phyloP scores from a whole-genome alignment of 208 protist species.

The Angomonas deanei region DNA sequence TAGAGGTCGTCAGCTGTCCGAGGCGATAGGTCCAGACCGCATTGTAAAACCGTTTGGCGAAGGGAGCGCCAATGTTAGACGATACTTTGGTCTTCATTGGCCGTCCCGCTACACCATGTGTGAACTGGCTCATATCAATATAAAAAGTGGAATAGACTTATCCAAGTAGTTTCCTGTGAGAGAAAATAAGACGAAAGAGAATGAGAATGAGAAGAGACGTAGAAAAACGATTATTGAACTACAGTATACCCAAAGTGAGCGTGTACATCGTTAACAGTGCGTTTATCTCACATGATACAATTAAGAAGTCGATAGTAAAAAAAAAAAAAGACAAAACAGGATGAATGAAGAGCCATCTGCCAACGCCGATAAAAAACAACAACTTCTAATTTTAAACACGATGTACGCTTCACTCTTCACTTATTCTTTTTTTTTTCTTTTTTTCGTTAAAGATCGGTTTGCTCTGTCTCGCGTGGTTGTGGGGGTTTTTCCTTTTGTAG shows the following conservation, averaged over 20 bases:
- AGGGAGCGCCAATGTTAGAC: slow-evolving; percentile 63
- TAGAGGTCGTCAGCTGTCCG: slow-evolving; percentile 79
- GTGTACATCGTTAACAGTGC: not conserved
- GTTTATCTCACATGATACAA: not conserved
- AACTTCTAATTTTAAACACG: not conserved
- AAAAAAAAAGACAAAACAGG: slow-evolving; percentile 12
- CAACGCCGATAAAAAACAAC: slow-evolving; percentile 7
- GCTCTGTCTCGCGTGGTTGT: too few relatives aligned
- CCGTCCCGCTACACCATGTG: slow-evolving; percentile 37
- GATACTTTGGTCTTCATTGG: slow-evolving; percentile 68
- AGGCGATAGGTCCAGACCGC: slow-evolving; percentile 74
- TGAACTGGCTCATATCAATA: slow-evolving; percentile 16
- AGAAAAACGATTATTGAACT: slow-evolving; percentile 3
- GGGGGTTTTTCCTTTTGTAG: not conserved
- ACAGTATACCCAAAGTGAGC: not conserved
- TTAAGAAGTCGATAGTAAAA: slow-evolving; percentile 9
- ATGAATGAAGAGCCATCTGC: slow-evolving; percentile 8
- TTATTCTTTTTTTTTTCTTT: slow-evolving; percentile 7
- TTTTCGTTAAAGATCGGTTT: too few relatives aligned
- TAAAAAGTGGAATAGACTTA: slow-evolving; percentile 4
- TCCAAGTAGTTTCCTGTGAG: slow-evolving; percentile 3
- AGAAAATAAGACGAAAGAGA: too few relatives aligned
- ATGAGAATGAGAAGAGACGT: slow-evolving; percentile 8
- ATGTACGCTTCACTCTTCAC: not conserved
- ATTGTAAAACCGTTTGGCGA: slow-evolving; percentile 65